Evolutionary conservation across 2,329 filamentous ascomycete species (phyloP), one percentile per base, ranked within the genome.

Genomic region (Byssochlamys sp.): DNA sequence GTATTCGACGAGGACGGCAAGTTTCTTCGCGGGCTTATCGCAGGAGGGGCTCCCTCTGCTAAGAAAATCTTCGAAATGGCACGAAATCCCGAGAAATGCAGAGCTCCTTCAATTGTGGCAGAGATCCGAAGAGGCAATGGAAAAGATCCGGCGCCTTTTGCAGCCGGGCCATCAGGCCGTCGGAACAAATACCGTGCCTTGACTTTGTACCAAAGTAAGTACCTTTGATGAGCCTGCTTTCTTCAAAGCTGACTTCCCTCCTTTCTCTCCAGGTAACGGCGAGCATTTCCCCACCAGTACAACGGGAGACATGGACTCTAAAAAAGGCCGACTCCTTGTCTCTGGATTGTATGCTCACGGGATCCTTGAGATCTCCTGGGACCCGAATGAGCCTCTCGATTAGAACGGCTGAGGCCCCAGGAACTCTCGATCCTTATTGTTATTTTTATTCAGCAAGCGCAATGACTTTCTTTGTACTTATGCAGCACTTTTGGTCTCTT

Each of bases 351-450:
- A 63, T 50, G 61, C 58, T 29, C 56, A 63, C 24, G 61, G 61
- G 11, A 54, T 63, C 28, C 57, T 63, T 27, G 55, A 59, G 55
- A 62, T 63, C 28, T 60, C 60, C 12, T 63, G 59, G 59, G 54
- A 61, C 28, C 59, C 59, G n/a, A 61, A 50, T 51, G 58, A 61
- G 9, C 55, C 39, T 27, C 3, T 53, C 45, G 52, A 53, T 2
- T 51, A 51, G 49, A n/a, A n/a, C 11, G 10, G 49, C 2, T 51
- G 3, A 45, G n/a, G 6, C 2, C 3, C n/a, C n/a, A 45, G n/a
- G 19, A 19, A 19, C 19, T n/a, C 39, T n/a, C 14, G 19, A 6
- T 19, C n/a, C 2, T 5, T 6, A 24, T 19, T 45, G n/a, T n/a
- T 45, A 19, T 45, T 45, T 45, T 19, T n/a, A 45, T 4, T 9